Evolutionary conservation across 2,329 filamentous ascomycete species (phyloP), one percentile per base, ranked within the genome.

Genomic region (Pyricularia sp.): DNA sequence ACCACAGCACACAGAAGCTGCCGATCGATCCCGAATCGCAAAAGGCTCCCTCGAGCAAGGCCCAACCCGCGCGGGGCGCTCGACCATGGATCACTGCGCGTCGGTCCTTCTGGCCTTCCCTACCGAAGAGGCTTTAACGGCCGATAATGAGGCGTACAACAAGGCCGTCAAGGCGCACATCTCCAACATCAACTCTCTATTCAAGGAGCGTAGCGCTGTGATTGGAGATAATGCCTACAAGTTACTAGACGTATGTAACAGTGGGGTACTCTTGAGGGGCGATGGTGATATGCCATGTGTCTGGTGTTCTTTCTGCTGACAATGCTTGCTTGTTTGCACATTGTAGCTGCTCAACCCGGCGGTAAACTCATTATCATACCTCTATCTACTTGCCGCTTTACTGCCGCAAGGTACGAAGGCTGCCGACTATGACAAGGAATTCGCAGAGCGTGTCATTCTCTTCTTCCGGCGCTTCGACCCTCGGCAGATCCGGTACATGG

Each of bases 401-500:
- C 70, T 81, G 42, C 73, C 75, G 1, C 64, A 70, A 23, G 69
- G 72, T 10, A 70, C 70, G 12, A 71, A 72, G 20, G 71, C 78
- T n/a, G 73, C 77, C 25, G 74, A 76, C 3, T 72, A 78, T 42
- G 74, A 78, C 11, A 73, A 76, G 61, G 69, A 77, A 2, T 67
- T 86, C 12, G 75, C 80, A 31, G 79, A 83, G 70, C 78, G 80
- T 65, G 74, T 82, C 20, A 73, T 83, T 65, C 73, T 75, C 1
- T 85, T 87, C 70, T 74, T 87, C 30, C 71, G 80, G 65, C 75
- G 75, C 5, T 87, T 87, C 71, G 82, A 87, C 70, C 74, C 79
- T 14, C 75, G 80, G 11, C 85, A 88, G 72, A 80, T 85, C 68
- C 81, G 86, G 72, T 87, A 86, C 74, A 79, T 78, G 12, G 83